Evolutionary conservation across 208 protist genomes (phyloP).

Genomic region (Plasmodiophora brassicae): DNA sequence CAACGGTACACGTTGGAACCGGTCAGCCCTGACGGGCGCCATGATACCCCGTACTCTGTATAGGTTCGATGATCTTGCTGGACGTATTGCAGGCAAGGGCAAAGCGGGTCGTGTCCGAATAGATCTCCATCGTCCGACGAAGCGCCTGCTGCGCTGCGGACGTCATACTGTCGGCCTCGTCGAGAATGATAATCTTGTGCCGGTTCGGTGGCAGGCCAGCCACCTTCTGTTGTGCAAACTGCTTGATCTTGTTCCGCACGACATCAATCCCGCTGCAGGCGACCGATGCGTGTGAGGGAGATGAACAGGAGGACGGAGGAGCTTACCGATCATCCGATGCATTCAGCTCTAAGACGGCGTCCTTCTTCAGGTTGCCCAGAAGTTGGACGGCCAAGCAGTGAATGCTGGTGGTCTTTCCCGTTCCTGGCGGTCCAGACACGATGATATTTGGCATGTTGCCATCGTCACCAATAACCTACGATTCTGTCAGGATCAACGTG

Average conservation of each 20-base stretch:
- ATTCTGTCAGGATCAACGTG: not conserved
- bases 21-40: not conserved
- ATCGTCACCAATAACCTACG: constrained; percentile 75
- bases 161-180: constrained; percentile 88
- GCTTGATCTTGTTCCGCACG: constrained; percentile 64
- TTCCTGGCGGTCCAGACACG: constrained; percentile 80
- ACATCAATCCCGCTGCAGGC: constrained; percentile 62
- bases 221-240: constrained; percentile 64
- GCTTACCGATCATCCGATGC: constrained; percentile 63
- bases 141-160: constrained; percentile 93
- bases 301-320: not conserved
- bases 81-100: constrained; percentile 97
- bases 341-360: constrained; percentile 68
- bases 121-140: constrained; percentile 95
- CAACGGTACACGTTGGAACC: too few species aligned
- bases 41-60: constrained; percentile 74
- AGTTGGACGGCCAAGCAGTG: constrained; percentile 86
- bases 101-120: constrained; percentile 92
- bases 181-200: constrained; percentile 69
- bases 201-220: constrained; percentile 60
- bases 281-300: not conserved
- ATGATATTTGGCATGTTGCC: constrained; percentile 97
- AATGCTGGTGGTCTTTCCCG: constrained; percentile 93
- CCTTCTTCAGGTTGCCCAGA: constrained; percentile 75
- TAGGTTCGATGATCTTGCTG: constrained; percentile 98